Percentiles rank a stretch among this genome's conserved stretches.
These are phyloP conservation scores for Glycyrrhiza uralensis DNA, from an alignment of 306 rosid species.

Conservation along the genomic window DNA sequence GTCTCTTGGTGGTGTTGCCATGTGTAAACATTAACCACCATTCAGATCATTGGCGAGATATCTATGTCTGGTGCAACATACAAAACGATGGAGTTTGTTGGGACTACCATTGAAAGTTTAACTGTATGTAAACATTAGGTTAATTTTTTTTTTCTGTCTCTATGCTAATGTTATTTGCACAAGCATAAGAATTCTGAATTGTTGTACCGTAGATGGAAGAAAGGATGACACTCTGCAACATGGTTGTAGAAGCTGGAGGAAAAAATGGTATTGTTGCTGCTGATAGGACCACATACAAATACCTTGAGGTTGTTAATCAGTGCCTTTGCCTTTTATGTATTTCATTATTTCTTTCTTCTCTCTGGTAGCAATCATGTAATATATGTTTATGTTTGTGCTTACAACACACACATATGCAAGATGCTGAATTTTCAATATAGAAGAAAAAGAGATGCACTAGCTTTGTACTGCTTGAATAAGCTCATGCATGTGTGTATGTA, in stretches of 20 bases:
- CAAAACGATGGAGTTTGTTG: constrained; percentile 87
- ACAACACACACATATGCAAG: not conserved
- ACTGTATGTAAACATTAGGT: constrained; percentile 38
- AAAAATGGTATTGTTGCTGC: constrained; percentile 80
- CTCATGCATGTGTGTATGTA: not conserved
- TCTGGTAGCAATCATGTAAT: no score
- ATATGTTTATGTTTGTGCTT: not conserved
- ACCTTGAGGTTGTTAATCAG: constrained; percentile 66
- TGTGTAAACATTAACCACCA: not conserved
- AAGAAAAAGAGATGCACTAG: not conserved
- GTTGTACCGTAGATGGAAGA: constrained; percentile 65
- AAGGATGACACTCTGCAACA: constrained; percentile 92
- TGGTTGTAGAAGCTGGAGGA: constrained; percentile 93
- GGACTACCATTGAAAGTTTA: constrained; percentile 72
- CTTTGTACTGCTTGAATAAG: not conserved
- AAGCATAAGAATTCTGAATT: constrained; percentile 1
- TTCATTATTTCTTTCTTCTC: no score
- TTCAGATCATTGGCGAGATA: constrained; percentile 88
- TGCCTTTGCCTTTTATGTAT: not conserved
- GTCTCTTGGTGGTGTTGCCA: not conserved
- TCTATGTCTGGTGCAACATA: constrained; percentile 87
- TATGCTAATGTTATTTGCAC: not conserved
- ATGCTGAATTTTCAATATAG: not conserved
- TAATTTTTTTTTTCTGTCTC: not conserved
- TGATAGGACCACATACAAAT: constrained; percentile 70